Conservation (phyloP, 805 yeast species). For the Sporopachydermia lactativora region DNA sequence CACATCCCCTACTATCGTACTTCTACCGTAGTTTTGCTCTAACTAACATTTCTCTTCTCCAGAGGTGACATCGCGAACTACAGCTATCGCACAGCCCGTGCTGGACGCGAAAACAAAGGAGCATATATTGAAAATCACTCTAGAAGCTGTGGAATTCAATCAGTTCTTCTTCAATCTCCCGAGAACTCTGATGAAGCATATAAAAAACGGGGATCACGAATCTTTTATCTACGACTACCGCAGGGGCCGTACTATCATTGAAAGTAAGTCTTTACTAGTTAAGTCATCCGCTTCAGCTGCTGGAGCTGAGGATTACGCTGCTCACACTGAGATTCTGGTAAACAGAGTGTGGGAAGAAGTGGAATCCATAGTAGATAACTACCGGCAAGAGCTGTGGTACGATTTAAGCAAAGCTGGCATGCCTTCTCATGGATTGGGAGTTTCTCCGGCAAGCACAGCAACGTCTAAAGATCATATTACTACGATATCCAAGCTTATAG, state of each 20-base stretch:
- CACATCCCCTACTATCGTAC: too few relatives aligned
- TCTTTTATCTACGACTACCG: slow-evolving; percentile 42
- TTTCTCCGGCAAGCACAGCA: slow-evolving; percentile 3
- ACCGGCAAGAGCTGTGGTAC: slow-evolving; percentile 41
- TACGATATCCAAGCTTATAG: slow-evolving; percentile 38
- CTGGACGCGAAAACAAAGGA: slow-evolving; percentile 35
- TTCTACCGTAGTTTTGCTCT: too few relatives aligned
- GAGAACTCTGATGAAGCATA: slow-evolving; percentile 25
- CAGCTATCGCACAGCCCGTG: slow-evolving; percentile 44
- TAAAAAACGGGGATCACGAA: slow-evolving; percentile 40
- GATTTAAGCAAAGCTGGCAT: slow-evolving; percentile 22
- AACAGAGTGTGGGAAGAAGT: slow-evolving; percentile 43
- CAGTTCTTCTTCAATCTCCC: slow-evolving; percentile 45
- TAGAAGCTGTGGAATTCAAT: slow-evolving; percentile 37
- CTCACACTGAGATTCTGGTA: slow-evolving; percentile 24
- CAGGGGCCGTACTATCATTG: slow-evolving; percentile 27
- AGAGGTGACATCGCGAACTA: slow-evolving; percentile 15
- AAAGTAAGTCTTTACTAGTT: slow-evolving; percentile 11
- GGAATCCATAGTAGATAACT: slow-evolving; percentile 35
- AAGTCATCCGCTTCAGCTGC: slow-evolving; percentile 1
- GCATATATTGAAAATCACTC: slow-evolving; percentile 32
- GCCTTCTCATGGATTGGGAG: slow-evolving; percentile 19
- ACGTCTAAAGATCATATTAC: slow-evolving; percentile 10
- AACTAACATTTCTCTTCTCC: too few relatives aligned
- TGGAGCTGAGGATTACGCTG: slow-evolving; percentile 10